These are phyloP conservation scores for Lignosus rhinocerotis DNA, from an alignment of 1,284 basidiomycete species.

Conservation along the genomic window DNA sequence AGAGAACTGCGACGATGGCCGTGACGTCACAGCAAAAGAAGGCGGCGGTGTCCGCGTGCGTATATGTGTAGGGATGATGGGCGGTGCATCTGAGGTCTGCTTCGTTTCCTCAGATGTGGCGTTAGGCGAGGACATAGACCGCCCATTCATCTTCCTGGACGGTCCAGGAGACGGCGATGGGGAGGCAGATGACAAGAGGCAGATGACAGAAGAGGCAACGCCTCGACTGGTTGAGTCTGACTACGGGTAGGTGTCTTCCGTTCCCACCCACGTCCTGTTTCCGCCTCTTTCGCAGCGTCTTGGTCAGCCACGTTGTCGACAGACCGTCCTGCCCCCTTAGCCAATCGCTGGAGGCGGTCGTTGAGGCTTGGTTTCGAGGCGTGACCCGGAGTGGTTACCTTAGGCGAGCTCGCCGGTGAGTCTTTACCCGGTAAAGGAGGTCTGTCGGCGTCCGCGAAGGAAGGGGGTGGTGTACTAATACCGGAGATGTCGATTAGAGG, in stretches of 20 bases:
- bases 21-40: constrained; percentile 68
- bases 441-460: constrained; percentile 12
- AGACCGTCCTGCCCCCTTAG: constrained; percentile 24
- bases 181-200: constrained; percentile 16
- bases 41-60: constrained; percentile 59
- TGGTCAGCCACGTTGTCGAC: constrained; percentile 2
- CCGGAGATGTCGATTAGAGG: constrained; percentile 52
- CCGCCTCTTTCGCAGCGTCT: constrained; percentile 7
- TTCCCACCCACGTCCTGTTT: constrained; percentile 10
- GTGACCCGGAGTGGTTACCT: constrained; percentile 7
- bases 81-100: constrained; percentile 23
- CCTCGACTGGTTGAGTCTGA: constrained; percentile 28
- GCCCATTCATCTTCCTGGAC: constrained; percentile 24
- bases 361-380: constrained; percentile 31
- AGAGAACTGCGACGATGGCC: constrained; percentile 42
- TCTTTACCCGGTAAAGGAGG: constrained; percentile 23
- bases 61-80: constrained; percentile 65
- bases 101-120: constrained; percentile 25
- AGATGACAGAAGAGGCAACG: constrained; percentile 13
- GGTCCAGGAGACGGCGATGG: constrained; percentile 22
- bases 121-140: constrained; percentile 30
- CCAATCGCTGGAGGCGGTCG: constrained; percentile 31
- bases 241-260: constrained; percentile 26
- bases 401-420: constrained; percentile 9
- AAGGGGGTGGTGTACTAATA: constrained; percentile 25